These are phyloP conservation scores for Penicillium sp. DNA, from an alignment of 2,329 filamentous ascomycete species.

Conservation along the genomic window DNA sequence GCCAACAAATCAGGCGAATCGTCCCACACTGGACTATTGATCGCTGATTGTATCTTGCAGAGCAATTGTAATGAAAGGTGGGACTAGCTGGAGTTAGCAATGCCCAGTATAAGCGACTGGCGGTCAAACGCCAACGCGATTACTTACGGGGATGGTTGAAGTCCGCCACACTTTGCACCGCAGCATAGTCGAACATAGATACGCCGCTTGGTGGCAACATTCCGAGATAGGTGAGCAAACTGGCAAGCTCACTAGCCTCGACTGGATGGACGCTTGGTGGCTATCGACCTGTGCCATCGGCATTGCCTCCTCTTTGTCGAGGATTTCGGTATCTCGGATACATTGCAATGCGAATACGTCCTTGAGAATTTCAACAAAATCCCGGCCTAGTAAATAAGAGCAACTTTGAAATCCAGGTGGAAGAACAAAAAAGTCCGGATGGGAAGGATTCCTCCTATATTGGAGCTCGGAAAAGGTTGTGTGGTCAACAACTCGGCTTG, in stretches of 20 bases:
- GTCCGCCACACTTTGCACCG: background rate
- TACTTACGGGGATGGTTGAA: background rate
- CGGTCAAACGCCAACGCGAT: too few relatives aligned
- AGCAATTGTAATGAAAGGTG: background rate
- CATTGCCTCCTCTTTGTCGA: background rate
- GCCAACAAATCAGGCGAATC: background rate
- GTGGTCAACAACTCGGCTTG: background rate
- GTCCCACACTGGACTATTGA: background rate
- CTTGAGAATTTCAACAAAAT: background rate
- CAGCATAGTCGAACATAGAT: background rate
- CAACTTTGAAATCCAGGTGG: background rate
- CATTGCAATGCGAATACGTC: background rate
- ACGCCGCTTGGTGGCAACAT: background rate
- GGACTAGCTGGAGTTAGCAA: background rate
- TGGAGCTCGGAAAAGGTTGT: background rate
- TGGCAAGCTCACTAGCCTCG: background rate
- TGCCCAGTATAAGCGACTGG: background rate
- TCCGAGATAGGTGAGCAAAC: background rate
- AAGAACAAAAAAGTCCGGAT: background rate
- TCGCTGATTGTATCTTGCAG: background rate
- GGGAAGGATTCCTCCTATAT: background rate
- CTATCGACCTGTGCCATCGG: background rate
- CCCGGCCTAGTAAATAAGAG: background rate
- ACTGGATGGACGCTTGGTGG: background rate
- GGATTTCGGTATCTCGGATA: background rate